A percentile compares a stretch with the other conserved stretches of the same genome.
Evolutionary conservation across 495 filamentous ascomycete species (phyloP).

Genomic region (Xylaria cubensis): DNA sequence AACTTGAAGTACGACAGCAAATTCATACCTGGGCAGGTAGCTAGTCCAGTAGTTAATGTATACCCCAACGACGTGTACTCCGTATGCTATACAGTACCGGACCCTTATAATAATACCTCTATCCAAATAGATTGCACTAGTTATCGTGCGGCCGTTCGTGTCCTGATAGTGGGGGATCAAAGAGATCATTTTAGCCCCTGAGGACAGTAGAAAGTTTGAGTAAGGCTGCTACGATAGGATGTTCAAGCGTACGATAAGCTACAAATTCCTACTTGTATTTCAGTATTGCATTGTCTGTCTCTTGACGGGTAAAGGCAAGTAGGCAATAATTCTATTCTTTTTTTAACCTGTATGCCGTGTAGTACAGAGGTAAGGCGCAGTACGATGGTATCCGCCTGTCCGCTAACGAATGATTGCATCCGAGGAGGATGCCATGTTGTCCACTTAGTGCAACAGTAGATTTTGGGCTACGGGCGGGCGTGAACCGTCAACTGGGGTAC

Average conservation of each 20-base stretch:
- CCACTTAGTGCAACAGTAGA: not conserved
- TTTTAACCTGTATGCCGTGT: not conserved
- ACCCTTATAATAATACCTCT: not conserved
- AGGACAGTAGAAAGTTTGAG: not conserved
- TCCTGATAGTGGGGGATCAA: not conserved
- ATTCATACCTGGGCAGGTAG: not conserved
- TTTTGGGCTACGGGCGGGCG: not conserved
- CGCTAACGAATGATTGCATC: not conserved
- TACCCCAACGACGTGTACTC: not conserved
- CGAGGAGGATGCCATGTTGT: not conserved
- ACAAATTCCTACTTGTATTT: not conserved
- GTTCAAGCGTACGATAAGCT: not conserved
- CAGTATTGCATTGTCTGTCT: not conserved
- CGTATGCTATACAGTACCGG: not conserved
- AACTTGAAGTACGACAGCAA: not conserved
- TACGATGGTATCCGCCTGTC: not conserved
- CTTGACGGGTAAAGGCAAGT: not conserved
- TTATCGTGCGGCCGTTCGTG: not conserved
- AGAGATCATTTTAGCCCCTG: slow-evolving; percentile 21
- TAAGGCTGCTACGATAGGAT: not conserved
- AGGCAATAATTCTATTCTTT: not conserved
- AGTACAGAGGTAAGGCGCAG: slow-evolving; percentile 8
- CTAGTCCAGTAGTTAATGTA: not conserved
- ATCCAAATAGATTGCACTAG: not conserved
- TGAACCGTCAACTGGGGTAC: not conserved